A percentile compares a stretch with the other conserved stretches of the same genome.
Evolutionary conservation across 2,329 filamentous ascomycete species (phyloP).

Genomic region (Fusarium nanum): DNA sequence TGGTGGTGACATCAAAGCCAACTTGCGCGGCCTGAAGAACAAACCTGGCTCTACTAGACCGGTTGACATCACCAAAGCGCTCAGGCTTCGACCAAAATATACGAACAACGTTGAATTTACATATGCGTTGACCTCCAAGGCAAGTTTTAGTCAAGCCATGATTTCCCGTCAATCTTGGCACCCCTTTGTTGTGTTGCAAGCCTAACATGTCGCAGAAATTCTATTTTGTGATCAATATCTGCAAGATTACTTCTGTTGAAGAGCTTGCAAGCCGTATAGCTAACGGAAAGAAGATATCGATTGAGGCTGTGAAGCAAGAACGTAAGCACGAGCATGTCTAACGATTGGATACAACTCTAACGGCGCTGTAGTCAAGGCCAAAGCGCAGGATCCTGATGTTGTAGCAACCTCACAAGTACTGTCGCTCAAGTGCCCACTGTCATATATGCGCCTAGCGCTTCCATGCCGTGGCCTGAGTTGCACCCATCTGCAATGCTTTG

Average conservation of each 20-base stretch:
- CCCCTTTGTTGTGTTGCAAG: conserved; percentile 16
- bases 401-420: conserved; percentile 88
- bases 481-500: conserved; percentile 93
- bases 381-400: conserved; percentile 88
- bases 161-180: conserved; percentile 31
- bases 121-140: conserved; percentile 92
- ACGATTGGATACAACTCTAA: conserved; percentile 34
- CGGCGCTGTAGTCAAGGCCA: conserved; percentile 72
- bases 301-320: conserved; percentile 83
- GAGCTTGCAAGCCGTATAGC: conserved; percentile 77
- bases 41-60: conserved; percentile 95
- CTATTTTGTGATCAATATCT: conserved; percentile 79
- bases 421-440: conserved; percentile 92
- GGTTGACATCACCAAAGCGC: conserved; percentile 84
- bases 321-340: conserved; percentile 66
- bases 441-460: conserved; percentile 81
- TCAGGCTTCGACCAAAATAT: conserved; percentile 78
- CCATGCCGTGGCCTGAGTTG: conserved; percentile 85
- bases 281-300: conserved; percentile 77
- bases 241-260: conserved; percentile 76
- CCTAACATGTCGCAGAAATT: conserved; percentile 67
- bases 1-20: conserved; percentile 87
- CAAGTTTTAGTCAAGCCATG: conserved; percentile 54
- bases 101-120: conserved; percentile 85
- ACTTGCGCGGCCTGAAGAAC: conserved; percentile 93